Conservation (phyloP, 2,329 filamentous ascomycete species). For the Penicillium sp. region DNA sequence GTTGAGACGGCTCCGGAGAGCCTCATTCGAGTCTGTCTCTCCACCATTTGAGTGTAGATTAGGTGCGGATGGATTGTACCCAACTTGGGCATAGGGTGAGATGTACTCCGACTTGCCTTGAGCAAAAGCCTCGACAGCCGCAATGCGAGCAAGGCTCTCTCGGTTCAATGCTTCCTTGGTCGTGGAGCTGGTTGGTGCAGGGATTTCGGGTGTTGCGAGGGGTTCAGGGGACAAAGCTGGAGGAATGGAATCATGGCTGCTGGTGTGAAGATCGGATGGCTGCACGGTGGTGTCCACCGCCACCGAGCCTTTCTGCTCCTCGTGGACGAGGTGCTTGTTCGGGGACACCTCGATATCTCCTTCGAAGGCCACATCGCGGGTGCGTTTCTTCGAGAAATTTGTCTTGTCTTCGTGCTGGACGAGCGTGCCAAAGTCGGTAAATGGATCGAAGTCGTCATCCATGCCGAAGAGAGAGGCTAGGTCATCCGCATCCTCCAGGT, state of each 20-base stretch:
- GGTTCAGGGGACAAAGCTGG: background rate
- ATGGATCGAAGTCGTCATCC: conserved; percentile 15
- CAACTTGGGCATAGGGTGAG: conserved; percentile 37
- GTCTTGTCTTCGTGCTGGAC: conserved; percentile 25
- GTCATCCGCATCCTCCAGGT: conserved; percentile 1
- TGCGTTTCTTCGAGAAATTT: conserved; percentile 27
- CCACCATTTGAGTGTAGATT: conserved; percentile 20
- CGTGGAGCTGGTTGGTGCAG: background rate
- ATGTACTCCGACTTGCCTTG: background rate
- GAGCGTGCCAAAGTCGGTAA: conserved; percentile 10
- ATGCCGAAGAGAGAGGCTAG: conserved; percentile 16
- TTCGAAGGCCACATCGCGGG: conserved; percentile 25
- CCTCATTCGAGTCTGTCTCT: conserved; percentile 28
- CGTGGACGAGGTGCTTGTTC: background rate
- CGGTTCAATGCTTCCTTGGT: conserved; percentile 24
- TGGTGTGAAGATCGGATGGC: background rate
- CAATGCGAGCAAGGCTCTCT: conserved; percentile 22
- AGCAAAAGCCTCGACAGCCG: conserved; percentile 1
- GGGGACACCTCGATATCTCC: conserved; percentile 7
- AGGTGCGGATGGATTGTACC: conserved; percentile 36
- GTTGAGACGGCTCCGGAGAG: conserved; percentile 25
- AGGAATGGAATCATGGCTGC: background rate
- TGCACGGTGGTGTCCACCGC: background rate
- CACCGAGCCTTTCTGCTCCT: background rate
- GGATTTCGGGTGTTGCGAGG: background rate